Percentiles rank a stretch among this genome's conserved stretches.
Evolutionary conservation across 176 grass and related monocot species (phyloP).

Genomic region (Poa annua): DNA sequence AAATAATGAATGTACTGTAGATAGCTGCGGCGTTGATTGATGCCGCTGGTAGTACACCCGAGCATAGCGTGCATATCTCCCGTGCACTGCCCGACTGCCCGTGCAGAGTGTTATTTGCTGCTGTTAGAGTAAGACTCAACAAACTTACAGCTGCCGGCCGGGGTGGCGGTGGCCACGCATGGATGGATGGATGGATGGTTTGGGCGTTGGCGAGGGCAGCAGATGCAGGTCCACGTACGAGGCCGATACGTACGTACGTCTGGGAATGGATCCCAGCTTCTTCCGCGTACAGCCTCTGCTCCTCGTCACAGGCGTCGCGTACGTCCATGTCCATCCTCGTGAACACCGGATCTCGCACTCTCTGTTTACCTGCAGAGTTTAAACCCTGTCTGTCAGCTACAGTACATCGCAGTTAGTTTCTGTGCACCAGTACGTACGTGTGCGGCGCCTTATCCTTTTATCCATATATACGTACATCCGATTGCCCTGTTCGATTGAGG

Average conservation of each 20-base stretch:
- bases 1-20: not conserved
- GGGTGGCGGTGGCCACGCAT: no score
- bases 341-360: not conserved
- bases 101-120: not conserved
- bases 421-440: no score
- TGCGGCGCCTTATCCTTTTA: no score
- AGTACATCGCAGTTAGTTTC: no score
- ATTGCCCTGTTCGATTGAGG: no score
- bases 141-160: no score
- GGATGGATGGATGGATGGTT: not conserved
- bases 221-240: not conserved
- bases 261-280: not conserved
- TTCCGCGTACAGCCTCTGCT: conserved; percentile 43
- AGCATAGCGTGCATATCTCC: not conserved
- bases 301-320: conserved; percentile 29
- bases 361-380: no score
- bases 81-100: no score
- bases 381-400: no score
- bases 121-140: no score
- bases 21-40: not conserved
- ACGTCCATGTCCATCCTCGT: not conserved
- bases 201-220: conserved; percentile 36
- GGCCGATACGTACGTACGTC: not conserved
- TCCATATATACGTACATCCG: no score
- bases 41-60: not conserved